Percentiles rank a stretch among this genome's conserved stretches.
Conservation (phyloP, 2,329 filamentous ascomycete species). For the Mollisiaceae sp. region DNA sequence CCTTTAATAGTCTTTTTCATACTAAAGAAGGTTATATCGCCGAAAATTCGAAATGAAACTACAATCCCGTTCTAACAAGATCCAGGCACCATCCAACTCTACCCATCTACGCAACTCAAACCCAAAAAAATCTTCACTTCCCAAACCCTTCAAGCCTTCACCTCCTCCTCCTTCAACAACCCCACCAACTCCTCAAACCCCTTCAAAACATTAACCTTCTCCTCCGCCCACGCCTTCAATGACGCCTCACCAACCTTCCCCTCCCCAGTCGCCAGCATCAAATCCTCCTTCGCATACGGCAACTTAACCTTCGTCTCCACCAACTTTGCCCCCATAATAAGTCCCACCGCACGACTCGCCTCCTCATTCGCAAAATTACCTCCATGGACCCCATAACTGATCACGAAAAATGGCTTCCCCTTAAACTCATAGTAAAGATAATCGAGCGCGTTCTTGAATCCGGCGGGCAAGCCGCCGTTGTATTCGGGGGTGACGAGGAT, state of each 20-base stretch:
- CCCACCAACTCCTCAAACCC: constrained; percentile 12
- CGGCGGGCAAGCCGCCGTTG: constrained; percentile 51
- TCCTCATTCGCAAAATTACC: constrained; percentile 45
- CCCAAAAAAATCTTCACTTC: no score
- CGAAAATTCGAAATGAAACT: no score
- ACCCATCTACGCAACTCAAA: no score
- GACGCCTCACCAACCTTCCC: not conserved
- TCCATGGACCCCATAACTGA: constrained; percentile 51
- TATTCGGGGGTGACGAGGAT: constrained; percentile 51
- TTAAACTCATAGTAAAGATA: constrained; percentile 53
- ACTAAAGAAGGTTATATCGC: no score
- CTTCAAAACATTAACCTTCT: constrained; percentile 5
- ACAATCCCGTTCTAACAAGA: no score
- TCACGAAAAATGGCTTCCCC: constrained; percentile 49
- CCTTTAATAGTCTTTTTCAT: no score
- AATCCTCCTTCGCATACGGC: constrained; percentile 38
- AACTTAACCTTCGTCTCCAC: constrained; percentile 41
- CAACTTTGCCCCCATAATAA: constrained; percentile 44
- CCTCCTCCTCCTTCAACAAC: constrained; percentile 8
- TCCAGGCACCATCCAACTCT: no score
- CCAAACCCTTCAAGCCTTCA: not conserved
- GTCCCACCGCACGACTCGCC: constrained; percentile 40
- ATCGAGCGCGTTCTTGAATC: constrained; percentile 53
- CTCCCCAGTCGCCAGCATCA: not conserved
- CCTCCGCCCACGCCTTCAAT: constrained; percentile 3